These are phyloP conservation scores for Starmera caribaea DNA, from an alignment of 805 yeast genomes.

Conservation along the genomic window DNA sequence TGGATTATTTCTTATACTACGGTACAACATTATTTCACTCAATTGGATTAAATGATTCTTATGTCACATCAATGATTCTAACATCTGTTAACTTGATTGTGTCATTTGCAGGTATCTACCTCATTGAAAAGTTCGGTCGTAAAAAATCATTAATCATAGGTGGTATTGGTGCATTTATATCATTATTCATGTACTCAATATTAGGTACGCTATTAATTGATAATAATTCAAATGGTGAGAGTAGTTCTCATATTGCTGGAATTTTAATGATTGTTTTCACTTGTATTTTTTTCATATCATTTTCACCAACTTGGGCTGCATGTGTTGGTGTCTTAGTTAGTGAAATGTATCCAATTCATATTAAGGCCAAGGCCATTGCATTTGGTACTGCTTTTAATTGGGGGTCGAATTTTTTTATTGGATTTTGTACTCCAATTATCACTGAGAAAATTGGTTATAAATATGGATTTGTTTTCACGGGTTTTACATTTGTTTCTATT, in stretches of 20 bases:
- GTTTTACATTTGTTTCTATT: conserved; percentile 34
- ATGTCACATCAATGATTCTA: conserved; percentile 42
- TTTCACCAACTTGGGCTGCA: conserved; percentile 53
- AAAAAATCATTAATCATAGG: conserved; percentile 29
- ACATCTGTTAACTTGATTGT: conserved; percentile 44
- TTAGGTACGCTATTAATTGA: conserved; percentile 33
- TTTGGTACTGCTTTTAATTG: conserved; percentile 52
- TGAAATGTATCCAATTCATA: conserved; percentile 46
- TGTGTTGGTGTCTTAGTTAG: conserved; percentile 36
- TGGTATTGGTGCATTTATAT: conserved; percentile 36
- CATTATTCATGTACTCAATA: conserved; percentile 41
- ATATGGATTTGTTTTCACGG: conserved; percentile 50
- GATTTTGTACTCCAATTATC: conserved; percentile 56
- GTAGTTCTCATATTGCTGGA: conserved; percentile 29
- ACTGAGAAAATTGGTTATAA: conserved; percentile 46
- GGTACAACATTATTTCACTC: conserved; percentile 52
- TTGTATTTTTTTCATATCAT: conserved; percentile 40
- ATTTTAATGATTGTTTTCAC: conserved; percentile 45
- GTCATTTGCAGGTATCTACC: conserved; percentile 37
- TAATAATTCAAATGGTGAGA: conserved; percentile 16
- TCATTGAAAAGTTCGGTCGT: conserved; percentile 43
- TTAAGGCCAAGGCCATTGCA: conserved; percentile 44
- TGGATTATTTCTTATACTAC: conserved; percentile 63
- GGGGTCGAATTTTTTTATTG: conserved; percentile 39
- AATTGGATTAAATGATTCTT: conserved; percentile 40